phyloP scores from a whole-genome alignment of 345 rosid genomes.

The Gossypium stocksii region DNA sequence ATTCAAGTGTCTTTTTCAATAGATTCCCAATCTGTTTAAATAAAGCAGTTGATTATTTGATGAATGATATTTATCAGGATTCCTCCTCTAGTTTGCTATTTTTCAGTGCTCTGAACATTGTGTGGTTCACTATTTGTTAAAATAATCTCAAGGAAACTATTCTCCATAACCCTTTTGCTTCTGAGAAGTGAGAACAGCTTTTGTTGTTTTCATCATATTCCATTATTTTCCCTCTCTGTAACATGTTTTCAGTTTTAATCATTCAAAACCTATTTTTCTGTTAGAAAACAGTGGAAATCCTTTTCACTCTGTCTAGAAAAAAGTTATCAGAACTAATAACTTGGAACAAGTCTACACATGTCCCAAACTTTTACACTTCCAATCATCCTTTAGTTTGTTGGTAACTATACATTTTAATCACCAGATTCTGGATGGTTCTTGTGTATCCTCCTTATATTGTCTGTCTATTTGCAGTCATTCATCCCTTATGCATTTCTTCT shows the following conservation, averaged over 20 bases:
- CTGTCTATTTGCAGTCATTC: not conserved
- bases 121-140: not conserved
- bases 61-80: not conserved
- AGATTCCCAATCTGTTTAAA: not conserved
- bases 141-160: not conserved
- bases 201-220: not conserved
- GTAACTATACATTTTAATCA: not conserved
- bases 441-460: not conserved
- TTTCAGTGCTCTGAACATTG: not conserved
- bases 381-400: not conserved
- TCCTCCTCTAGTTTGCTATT: not conserved
- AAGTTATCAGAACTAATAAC: not conserved
- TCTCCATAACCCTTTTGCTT: not conserved
- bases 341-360: not conserved
- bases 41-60: not conserved
- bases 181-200: not conserved
- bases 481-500: not conserved
- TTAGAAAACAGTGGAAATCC: not conserved
- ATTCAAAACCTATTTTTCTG: not conserved
- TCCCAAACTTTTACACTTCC: not conserved
- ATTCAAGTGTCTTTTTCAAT: not conserved
- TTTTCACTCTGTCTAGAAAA: not conserved
- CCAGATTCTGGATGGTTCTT: not conserved
- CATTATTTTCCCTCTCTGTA: not conserved
- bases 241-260: not conserved